A percentile compares a stretch with the other conserved stretches of the same genome.
These are phyloP conservation scores for Chaetomium strumarium DNA, from an alignment of 2,329 filamentous ascomycete species.

Conservation along the genomic window DNA sequence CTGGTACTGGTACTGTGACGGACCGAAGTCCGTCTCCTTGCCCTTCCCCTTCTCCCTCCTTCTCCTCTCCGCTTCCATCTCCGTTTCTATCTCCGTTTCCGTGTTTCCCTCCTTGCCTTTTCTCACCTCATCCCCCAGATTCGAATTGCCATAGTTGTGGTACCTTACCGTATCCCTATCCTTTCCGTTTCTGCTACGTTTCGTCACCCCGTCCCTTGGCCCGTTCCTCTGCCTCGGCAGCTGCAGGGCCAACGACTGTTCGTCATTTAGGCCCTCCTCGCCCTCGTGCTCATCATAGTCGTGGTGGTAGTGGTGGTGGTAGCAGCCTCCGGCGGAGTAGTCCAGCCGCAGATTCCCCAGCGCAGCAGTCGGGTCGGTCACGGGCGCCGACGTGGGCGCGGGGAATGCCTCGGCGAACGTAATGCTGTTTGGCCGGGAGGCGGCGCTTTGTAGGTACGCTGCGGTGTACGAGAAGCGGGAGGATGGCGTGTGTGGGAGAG, in stretches of 20 bases:
- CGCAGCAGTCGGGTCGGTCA: not conserved
- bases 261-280: not conserved
- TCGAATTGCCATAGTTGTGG: not conserved
- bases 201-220: too few relatives aligned
- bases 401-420: constrained; percentile 8
- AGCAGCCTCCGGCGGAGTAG: not conserved
- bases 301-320: not conserved
- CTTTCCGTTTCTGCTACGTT: not conserved
- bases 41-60: constrained; percentile 1
- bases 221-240: too few relatives aligned
- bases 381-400: not conserved
- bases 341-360: constrained; percentile 1
- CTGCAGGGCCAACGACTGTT: too few relatives aligned
- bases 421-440: not conserved
- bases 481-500: not conserved
- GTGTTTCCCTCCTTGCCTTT: not conserved
- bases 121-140: not conserved
- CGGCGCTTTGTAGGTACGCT: constrained; percentile 6
- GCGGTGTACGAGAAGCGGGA: not conserved
- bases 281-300: too few relatives aligned
- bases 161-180: not conserved
- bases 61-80: not conserved
- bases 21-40: not conserved
- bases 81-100: not conserved
- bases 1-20: not conserved